Evolutionary conservation across 2,329 filamentous ascomycete species (phyloP).

Genomic region (Xylariaceae sp.): DNA sequence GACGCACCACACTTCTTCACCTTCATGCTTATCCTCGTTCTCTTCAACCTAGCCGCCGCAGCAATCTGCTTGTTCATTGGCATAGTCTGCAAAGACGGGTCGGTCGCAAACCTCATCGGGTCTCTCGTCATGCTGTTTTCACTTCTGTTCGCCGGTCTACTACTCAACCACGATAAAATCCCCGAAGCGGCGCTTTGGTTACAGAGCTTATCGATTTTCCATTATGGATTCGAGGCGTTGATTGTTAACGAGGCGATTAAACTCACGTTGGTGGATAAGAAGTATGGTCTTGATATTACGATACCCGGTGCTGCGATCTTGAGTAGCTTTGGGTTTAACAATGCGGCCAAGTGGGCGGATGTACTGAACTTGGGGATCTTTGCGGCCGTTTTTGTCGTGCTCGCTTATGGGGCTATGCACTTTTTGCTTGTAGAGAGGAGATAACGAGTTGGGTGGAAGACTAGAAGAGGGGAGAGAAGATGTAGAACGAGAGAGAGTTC

Average conservation of each 20-base stretch:
- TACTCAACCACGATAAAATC: slow-evolving; percentile 93
- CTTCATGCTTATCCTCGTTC: slow-evolving; percentile 84
- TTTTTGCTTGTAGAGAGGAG: slow-evolving; percentile 85
- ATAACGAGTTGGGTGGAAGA: slow-evolving; percentile 42
- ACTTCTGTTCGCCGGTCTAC: slow-evolving; percentile 85
- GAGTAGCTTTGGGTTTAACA: slow-evolving; percentile 92
- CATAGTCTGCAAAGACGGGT: slow-evolving; percentile 86
- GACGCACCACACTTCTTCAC: slow-evolving; percentile 81
- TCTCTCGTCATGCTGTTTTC: slow-evolving; percentile 98
- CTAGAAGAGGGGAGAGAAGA: background rate
- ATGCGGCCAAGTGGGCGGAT: slow-evolving; percentile 79
- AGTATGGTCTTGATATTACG: slow-evolving; percentile 94
- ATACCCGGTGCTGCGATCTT: slow-evolving; percentile 92
- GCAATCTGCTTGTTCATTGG: slow-evolving; percentile 95
- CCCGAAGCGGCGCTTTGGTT: slow-evolving; percentile 83
- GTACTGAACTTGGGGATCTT: slow-evolving; percentile 78
- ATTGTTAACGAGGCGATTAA: slow-evolving; percentile 96
- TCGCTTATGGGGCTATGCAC: slow-evolving; percentile 93
- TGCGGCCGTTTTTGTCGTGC: slow-evolving; percentile 74
- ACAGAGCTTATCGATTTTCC: slow-evolving; percentile 93
- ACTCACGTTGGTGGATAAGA: slow-evolving; percentile 84
- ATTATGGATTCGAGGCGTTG: slow-evolving; percentile 92
- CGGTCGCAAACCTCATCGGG: slow-evolving; percentile 89
- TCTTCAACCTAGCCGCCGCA: slow-evolving; percentile 94
- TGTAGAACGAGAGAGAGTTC: slow-evolving; percentile 3